Conservation (phyloP, 495 filamentous ascomycete genomes). For the Penicillium manginii region DNA sequence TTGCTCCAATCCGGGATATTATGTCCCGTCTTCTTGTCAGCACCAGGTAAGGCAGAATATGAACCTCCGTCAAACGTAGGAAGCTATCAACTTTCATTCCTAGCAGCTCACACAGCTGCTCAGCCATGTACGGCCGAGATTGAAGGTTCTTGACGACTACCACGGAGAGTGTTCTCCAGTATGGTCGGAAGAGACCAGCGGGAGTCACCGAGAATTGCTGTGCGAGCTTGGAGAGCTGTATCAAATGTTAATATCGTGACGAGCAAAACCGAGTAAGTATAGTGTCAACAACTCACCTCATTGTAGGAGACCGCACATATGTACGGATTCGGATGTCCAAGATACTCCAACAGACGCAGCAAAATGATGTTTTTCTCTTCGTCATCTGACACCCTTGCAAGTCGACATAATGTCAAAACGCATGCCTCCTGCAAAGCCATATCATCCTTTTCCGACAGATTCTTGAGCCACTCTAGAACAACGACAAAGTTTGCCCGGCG, state of each 20-base stretch:
- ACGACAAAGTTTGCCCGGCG: conserved; percentile 66
- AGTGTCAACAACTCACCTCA: conserved; percentile 56
- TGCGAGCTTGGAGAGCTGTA: conserved; percentile 66
- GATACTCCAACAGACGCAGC: conserved; percentile 79
- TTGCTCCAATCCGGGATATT: conserved; percentile 77
- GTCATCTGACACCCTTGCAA: conserved; percentile 71
- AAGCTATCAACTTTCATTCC: conserved; percentile 72
- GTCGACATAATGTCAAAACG: conserved; percentile 79
- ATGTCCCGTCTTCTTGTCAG: conserved; percentile 75
- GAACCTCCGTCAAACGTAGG: conserved; percentile 73
- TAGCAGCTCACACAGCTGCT: conserved; percentile 78
- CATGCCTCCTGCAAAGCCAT: conserved; percentile 76
- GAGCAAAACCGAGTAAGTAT: not conserved
- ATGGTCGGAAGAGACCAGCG: conserved; percentile 75
- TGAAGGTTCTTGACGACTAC: conserved; percentile 79
- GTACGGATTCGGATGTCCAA: conserved; percentile 80
- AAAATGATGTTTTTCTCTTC: conserved; percentile 86
- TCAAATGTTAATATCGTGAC: conserved; percentile 10
- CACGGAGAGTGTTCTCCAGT: conserved; percentile 81
- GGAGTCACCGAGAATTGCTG: conserved; percentile 60
- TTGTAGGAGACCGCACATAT: conserved; percentile 79
- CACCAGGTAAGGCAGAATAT: conserved; percentile 85
- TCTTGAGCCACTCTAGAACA: conserved; percentile 69
- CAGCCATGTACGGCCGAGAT: conserved; percentile 77
- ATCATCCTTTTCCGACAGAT: conserved; percentile 66